A percentile compares a stretch with the other conserved stretches of the same genome.
These are phyloP conservation scores for Meripilus lineatus DNA, from an alignment of 1,284 basidiomycete species.

Conservation along the genomic window DNA sequence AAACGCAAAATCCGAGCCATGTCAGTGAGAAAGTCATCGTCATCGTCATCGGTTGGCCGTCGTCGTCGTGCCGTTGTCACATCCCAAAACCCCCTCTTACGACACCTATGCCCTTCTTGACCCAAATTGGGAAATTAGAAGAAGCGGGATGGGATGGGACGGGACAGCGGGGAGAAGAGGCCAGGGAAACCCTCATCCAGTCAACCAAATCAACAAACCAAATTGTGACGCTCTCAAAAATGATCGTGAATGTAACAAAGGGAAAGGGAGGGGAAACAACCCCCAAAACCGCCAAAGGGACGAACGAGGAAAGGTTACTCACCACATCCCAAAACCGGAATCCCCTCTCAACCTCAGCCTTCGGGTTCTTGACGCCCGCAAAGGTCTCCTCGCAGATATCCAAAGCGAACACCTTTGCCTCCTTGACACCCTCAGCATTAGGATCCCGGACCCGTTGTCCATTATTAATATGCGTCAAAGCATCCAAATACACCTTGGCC, in stretches of 20 bases:
- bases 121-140: too few relatives aligned
- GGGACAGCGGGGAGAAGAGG: too few relatives aligned
- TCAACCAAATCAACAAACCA: constrained; percentile 7
- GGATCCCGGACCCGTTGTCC: constrained; percentile 70
- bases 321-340: constrained; percentile 99
- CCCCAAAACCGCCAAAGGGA: constrained; percentile 4
- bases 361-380: constrained; percentile 83
- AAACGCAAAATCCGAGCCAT: too few relatives aligned
- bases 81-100: too few relatives aligned
- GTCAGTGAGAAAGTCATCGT: too few relatives aligned
- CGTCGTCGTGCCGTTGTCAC: too few relatives aligned
- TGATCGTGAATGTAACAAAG: not conserved
- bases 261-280: not conserved
- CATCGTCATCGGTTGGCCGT: too few relatives aligned
- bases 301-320: constrained; percentile 33
- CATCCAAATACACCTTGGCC: constrained; percentile 94
- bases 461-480: constrained; percentile 83
- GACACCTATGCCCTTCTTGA: too few relatives aligned
- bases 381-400: constrained; percentile 94
- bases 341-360: constrained; percentile 87
- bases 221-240: constrained; percentile 14
- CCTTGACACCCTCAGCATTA: constrained; percentile 71
- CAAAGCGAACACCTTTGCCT: constrained; percentile 84
- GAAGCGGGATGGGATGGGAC: too few relatives aligned
- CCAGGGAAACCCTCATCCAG: too few relatives aligned